Evolutionary conservation across 495 filamentous ascomycete species (phyloP).

Genomic region (Neurospora africana): DNA sequence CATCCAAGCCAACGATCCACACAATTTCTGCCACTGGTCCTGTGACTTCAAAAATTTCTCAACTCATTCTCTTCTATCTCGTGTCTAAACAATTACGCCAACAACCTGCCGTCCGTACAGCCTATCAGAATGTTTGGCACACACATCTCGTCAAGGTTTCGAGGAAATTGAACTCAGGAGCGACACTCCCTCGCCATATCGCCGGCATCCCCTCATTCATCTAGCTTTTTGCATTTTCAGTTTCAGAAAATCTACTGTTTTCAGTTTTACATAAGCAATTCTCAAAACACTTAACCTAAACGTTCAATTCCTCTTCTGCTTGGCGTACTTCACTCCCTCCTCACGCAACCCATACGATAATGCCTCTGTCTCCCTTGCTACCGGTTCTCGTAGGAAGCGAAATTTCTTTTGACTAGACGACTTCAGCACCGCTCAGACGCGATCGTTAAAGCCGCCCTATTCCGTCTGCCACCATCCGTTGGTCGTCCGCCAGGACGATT

Average conservation of each 20-base stretch:
- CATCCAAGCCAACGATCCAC: not conserved
- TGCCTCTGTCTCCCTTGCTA: not conserved
- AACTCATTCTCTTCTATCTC: not conserved
- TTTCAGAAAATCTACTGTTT: rapidly evolving
- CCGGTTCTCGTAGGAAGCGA: not conserved
- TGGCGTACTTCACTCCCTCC: not conserved
- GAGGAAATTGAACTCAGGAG: not conserved
- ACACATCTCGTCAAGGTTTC: not conserved
- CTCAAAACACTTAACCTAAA: too few relatives aligned
- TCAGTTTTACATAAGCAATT: not conserved
- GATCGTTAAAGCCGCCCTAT: not conserved
- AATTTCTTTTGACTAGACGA: not conserved
- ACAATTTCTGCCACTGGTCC: not conserved
- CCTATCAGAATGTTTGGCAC: not conserved
- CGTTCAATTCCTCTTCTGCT: not conserved
- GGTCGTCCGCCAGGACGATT: not conserved
- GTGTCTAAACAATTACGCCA: not conserved
- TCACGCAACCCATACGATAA: not conserved
- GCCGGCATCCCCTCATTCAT: rapidly evolving
- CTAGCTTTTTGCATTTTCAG: not conserved
- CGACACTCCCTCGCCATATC: not conserved
- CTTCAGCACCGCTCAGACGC: not conserved
- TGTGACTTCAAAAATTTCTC: not conserved
- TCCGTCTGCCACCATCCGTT: not conserved
- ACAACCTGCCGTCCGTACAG: not conserved